phyloP scores from a whole-genome alignment of 192 early-diverging fungal species.

The Entomortierella chlamydospora region DNA sequence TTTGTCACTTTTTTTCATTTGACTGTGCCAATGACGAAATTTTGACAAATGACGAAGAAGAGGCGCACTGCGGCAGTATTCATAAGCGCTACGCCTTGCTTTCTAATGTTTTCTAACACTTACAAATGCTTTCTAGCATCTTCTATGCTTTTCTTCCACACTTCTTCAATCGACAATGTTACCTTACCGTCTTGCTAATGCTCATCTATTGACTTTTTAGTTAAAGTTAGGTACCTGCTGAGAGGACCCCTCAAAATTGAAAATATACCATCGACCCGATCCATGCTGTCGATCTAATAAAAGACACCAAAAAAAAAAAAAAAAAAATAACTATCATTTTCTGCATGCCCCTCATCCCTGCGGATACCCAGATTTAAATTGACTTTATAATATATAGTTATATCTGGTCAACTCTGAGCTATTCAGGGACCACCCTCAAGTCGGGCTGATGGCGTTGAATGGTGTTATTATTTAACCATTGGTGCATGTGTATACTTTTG shows the following conservation, averaged over 20 bases:
- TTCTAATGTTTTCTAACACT: not conserved
- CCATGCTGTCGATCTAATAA: too few species aligned
- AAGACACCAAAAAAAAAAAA: too few species aligned
- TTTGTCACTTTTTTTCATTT: not conserved
- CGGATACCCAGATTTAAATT: too few species aligned
- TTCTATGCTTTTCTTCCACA: not conserved
- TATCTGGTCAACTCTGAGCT: not conserved
- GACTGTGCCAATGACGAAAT: not conserved
- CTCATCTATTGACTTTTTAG: not conserved
- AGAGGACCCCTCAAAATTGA: not conserved
- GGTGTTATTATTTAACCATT: conserved; percentile 10
- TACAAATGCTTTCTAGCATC: not conserved
- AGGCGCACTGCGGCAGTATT: not conserved
- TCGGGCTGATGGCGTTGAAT: conserved; percentile 6
- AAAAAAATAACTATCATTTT: too few species aligned
- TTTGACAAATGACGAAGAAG: not conserved
- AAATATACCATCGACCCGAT: too few species aligned
- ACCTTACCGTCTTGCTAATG: too few species aligned
- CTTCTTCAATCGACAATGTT: too few species aligned
- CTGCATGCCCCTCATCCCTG: too few species aligned
- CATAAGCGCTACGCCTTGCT: not conserved
- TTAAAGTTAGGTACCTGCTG: not conserved
- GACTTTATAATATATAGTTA: too few species aligned
- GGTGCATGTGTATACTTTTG: conserved; percentile 2
- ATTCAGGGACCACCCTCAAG: not conserved